These are phyloP conservation scores for Exophiala lecanii-corni DNA, from an alignment of 2,329 filamentous ascomycete species.

Conservation along the genomic window DNA sequence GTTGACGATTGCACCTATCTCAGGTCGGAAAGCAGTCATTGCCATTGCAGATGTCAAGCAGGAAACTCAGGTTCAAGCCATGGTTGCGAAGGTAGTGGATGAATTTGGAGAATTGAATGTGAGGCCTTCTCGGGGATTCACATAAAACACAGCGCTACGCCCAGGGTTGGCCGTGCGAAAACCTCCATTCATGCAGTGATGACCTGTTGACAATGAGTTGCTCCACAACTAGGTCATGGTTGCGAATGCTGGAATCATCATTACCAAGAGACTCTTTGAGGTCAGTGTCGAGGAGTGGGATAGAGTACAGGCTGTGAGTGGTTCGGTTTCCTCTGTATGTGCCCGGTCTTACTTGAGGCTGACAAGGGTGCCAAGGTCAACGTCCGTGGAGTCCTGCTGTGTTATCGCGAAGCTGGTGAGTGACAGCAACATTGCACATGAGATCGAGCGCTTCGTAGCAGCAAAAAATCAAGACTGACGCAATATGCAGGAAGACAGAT, in stretches of 20 bases:
- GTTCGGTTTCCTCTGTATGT: neutral
- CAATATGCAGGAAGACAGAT: conserved; percentile 58
- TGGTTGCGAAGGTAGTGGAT: conserved; percentile 50
- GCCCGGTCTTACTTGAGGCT: no score
- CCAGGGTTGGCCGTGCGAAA: no score
- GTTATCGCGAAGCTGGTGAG: conserved; percentile 50
- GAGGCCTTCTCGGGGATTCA: no score
- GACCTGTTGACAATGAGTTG: no score
- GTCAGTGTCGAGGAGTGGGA: conserved; percentile 53
- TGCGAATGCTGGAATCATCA: conserved; percentile 59
- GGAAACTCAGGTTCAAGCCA: conserved; percentile 46
- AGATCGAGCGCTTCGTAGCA: no score
- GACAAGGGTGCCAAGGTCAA: conserved; percentile 58
- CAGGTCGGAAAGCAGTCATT: conserved; percentile 38
- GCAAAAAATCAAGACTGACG: no score
- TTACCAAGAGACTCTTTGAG: conserved; percentile 53
- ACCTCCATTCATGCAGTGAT: no score
- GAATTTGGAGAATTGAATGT: conserved; percentile 47
- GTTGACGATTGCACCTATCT: no score
- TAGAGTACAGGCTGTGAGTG: conserved; percentile 45
- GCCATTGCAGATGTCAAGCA: conserved; percentile 58
- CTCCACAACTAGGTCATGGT: conserved; percentile 48
- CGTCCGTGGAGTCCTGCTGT: conserved; percentile 62
- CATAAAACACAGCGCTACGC: no score
- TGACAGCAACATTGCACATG: no score